Percentiles rank a stretch among this genome's conserved stretches.
These are phyloP conservation scores for Tulasnella sp. DNA, from an alignment of 768 basidiomycete species.

Conservation along the genomic window DNA sequence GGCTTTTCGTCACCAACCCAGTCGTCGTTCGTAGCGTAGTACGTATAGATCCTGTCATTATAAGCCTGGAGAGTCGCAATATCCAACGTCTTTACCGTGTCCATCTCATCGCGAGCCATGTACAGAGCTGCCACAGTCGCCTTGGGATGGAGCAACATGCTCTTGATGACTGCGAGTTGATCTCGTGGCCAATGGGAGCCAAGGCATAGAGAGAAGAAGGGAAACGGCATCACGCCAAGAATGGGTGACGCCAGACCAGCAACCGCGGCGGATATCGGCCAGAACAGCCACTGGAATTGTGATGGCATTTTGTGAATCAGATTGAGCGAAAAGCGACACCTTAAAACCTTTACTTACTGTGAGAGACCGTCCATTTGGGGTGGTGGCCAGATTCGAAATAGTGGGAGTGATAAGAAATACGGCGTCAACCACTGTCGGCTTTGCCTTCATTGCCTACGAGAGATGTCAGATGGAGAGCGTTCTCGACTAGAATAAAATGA, in stretches of 20 bases:
- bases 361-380: slow-evolving; percentile 52
- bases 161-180: slow-evolving; percentile 38
- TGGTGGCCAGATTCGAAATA: slow-evolving; percentile 47
- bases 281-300: slow-evolving; percentile 37
- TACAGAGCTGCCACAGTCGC: slow-evolving; percentile 43
- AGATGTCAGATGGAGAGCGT: not conserved
- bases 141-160: slow-evolving; percentile 41
- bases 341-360: slow-evolving; percentile 35
- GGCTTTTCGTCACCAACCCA: slow-evolving; percentile 58
- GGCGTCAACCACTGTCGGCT: slow-evolving; percentile 31
- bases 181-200: slow-evolving; percentile 37
- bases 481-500: slow-evolving; percentile 2
- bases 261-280: slow-evolving; percentile 36
- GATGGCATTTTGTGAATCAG: not conserved
- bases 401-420: slow-evolving; percentile 63
- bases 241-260: slow-evolving; percentile 31
- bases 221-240: slow-evolving; percentile 31
- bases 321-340: not conserved
- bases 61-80: slow-evolving; percentile 31
- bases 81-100: slow-evolving; percentile 45
- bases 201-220: slow-evolving; percentile 36
- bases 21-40: slow-evolving; percentile 51
- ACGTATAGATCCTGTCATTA: slow-evolving; percentile 37
- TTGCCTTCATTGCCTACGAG: slow-evolving; percentile 41
- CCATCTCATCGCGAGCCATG: slow-evolving; percentile 66